These are phyloP conservation scores for Andrographis paniculata DNA, from an alignment of 305 asterid species.

Conservation along the genomic window DNA sequence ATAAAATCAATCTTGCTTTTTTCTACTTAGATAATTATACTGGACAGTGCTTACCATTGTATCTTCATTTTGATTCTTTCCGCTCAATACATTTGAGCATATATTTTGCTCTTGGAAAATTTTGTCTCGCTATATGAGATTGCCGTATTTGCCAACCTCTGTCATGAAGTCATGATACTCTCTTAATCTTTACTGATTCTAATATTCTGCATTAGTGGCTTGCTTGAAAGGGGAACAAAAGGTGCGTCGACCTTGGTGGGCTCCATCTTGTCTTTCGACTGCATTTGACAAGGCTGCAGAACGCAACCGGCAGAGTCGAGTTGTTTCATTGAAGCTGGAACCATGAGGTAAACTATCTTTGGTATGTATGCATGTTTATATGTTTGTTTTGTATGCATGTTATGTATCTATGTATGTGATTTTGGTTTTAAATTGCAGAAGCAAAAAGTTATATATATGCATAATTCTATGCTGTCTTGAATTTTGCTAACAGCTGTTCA, in stretches of 20 bases:
- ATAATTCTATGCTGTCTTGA: conserved; percentile 16
- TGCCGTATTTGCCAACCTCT: background rate
- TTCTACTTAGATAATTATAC: too few relatives aligned
- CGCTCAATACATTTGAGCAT: too few relatives aligned
- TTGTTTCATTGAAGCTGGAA: conserved; percentile 92
- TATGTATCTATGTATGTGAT: background rate
- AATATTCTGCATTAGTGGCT: conserved; percentile 50
- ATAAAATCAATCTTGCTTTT: too few relatives aligned
- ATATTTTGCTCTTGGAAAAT: too few relatives aligned
- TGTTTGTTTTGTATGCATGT: too few relatives aligned
- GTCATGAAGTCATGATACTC: too few relatives aligned
- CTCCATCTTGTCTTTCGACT: conserved; percentile 68
- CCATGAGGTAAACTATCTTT: conserved; percentile 53
- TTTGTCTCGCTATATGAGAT: background rate
- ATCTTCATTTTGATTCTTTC: too few relatives aligned
- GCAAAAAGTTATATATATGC: conserved; percentile 22
- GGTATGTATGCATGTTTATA: conserved; percentile 19
- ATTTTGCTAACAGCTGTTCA: conserved; percentile 11
- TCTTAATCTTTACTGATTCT: conserved; percentile 17
- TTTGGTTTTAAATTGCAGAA: conserved; percentile 16
- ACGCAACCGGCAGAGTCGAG: conserved; percentile 86
- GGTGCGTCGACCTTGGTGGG: conserved; percentile 96
- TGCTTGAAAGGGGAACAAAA: too few relatives aligned
- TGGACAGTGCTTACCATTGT: too few relatives aligned
- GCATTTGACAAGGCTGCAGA: conserved; percentile 63